Evolutionary conservation across 192 early-diverging fungal genomes (phyloP), one percentile per base, ranked within the genome.

Genomic region (Umbelopsis sp.): DNA sequence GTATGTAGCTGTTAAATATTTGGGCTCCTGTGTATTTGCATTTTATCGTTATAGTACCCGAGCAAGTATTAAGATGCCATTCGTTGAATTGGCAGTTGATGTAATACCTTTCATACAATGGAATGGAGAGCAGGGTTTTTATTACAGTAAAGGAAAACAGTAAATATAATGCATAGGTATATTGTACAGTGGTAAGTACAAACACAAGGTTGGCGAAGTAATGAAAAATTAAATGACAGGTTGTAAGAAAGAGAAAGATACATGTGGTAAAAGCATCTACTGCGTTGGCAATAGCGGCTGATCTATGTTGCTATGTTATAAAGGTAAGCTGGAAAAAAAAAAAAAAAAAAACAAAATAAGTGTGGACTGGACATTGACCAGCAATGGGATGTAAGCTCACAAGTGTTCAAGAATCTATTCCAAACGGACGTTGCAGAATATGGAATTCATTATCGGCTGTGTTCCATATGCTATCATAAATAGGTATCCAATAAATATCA

Each of bases 401-500:
- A 14, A 24, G 52, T 3, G 12, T 53, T 53, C 26, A 62, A 34
- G 26, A 17, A 62, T 20, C 47, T 9, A 20, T n/a, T 49, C 47
- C 47, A 49, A 16, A 49, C 14, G 16, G 16, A 34, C n/a, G 26
- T 14, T 26, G 11, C 56, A 62, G 4, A 31, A 62, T 62, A 20
- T 62, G 17, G 26, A 62, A 62, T 10, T 62, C 56, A 12, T 14
- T 62, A n/a, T 62, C 56, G 14, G 56, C 12, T 17, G 26, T 34
- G n/a, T 62, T 36, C 56, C 56, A 62, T 32, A 62, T 31, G 56
- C 16, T 34, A 32, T 62, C 56, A 32, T 62, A 62, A 17, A 62
- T 62, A 34, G 56, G 56, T 17, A 62, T 62, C 56, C 56, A 62
- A 20, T 20, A 34, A 1, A 62, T 11, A 34, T 29, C 29, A 34